Base-by-base conservation (phyloP, 768 basidiomycete genomes). In the Podaxis rugospora region DNA sequence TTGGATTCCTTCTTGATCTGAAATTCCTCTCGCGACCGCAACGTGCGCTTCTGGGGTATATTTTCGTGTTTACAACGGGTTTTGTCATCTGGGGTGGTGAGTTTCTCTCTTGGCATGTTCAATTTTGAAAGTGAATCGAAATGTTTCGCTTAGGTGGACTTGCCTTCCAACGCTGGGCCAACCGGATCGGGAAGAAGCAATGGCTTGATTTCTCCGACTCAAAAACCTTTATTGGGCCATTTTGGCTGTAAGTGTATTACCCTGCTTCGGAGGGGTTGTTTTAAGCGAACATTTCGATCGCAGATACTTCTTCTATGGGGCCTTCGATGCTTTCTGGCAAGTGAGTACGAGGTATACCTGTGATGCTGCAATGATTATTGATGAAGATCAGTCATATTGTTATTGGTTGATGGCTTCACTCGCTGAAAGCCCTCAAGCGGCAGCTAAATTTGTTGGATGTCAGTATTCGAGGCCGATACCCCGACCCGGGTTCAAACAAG, bases 301-400 rank as follows among this genome's bases (percentile, higher is more conserved):
- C 49, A 71, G 70, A 28, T 71, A 71, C 59, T 71, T 70, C 63
- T 70, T 68, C 46, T 71, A 71, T 47, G 70, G 70, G 7, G 68
- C 69, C 23, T 67, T 71, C 59, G 69, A 71, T 55, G 68, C 70
- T 13, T 70, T 71, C 55, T 71, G 70, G 70, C 70, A 70, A 62
- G 68, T 69, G 44, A 35, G 63, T 51, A n/a, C 28, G 18, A 14
- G 28, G 16, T 35, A 14, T 47, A 23, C 2, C 14, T 25, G 13
- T n/a, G 4, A n/a, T 13, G 42, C 5, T 10, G 46, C 4, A 13
- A 32, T 28, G 23, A n/a, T 46, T 21, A 32, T 44, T 52, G 59
- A 60, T 21, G 44, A 18, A 7, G 51, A 21, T 14, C 40, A 69
- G 69, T 69, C 68, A 7, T 71, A 65, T 53, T 70, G 70, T 44